phyloP scores from a whole-genome alignment of 2,329 filamentous ascomycete species.

The Cladosporium phlei region DNA sequence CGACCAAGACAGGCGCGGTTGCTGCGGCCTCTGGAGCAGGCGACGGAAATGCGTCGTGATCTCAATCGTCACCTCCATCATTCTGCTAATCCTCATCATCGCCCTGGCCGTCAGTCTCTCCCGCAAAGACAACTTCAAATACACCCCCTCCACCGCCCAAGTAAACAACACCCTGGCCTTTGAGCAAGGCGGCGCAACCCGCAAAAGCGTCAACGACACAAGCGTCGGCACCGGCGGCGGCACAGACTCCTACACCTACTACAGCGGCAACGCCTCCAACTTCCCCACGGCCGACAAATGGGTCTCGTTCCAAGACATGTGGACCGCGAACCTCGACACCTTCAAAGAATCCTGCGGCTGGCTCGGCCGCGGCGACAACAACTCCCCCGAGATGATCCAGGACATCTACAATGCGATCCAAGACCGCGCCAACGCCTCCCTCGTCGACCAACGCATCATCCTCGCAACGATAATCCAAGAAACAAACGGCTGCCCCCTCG shows the following conservation, averaged over 20 bases:
- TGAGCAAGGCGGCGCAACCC: constrained; percentile 26
- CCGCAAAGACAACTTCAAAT: constrained; percentile 22
- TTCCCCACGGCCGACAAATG: constrained; percentile 20
- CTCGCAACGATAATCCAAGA: constrained; percentile 44
- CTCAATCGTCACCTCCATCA: constrained; percentile 16
- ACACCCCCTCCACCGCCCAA: constrained; percentile 25
- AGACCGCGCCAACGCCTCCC: constrained; percentile 28
- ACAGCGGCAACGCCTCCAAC: constrained; percentile 24
- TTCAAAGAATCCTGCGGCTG: constrained; percentile 32
- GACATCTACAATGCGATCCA: constrained; percentile 37
- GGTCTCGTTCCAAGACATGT: constrained; percentile 32
- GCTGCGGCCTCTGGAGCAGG: constrained; percentile 16
- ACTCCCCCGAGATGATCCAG: constrained; percentile 35
- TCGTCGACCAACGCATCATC: constrained; percentile 39
- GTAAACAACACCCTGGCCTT: constrained; percentile 30
- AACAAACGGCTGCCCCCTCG: constrained; percentile 42
- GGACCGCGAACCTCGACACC: constrained; percentile 30
- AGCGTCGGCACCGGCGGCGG: constrained; percentile 23
- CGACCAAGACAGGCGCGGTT: not conserved
- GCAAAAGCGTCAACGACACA: constrained; percentile 23
- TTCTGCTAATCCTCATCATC: constrained; percentile 18
- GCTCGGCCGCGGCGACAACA: constrained; percentile 28
- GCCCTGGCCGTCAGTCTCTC: constrained; percentile 25
- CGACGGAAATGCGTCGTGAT: constrained; percentile 24
- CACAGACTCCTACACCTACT: constrained; percentile 28